Evolutionary conservation across 768 basidiomycete genomes (phyloP), one percentile per base, ranked within the genome.

Genomic region (Auriscalpium vulgare): DNA sequence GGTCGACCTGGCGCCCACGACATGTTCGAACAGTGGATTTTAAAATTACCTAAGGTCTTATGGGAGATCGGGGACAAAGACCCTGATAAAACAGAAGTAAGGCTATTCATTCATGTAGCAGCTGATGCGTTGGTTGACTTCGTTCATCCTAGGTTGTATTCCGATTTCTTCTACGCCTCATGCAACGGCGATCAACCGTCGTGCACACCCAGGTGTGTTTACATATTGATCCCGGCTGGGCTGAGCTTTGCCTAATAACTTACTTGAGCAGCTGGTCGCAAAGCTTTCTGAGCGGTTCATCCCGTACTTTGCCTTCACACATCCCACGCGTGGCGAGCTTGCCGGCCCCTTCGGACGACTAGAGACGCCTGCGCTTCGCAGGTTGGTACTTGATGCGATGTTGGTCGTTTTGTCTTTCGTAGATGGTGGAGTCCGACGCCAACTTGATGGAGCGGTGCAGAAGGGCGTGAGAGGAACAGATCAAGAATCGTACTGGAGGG

Each of bases 51-150:
- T 0, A 86, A 82, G 69, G 77, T 78, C 7, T 73, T 97, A 4
- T 97, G 95, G 95, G 94, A 97, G 68, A 68, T 88, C 10, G 86
- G 87, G 3, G 69, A 69, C 10, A 78, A 69, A 53, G 80, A 90
- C 65, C 66, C 78, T 16, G 61, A 68, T 1, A 71, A 78, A 4
- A 84, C 85, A 0, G 83, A 89, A 78, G 91, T 88, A 51, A 37
- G 9, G 7, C n/a, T 14, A 16, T 16, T 10, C 36, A 10, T 37
- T 47, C 10, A 34, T 53, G 23, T 29, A 45, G 45, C n/a, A 3
- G 16, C 13, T 8, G 13, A 34, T 40, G 14, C 11, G 13, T 17
- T n/a, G 3, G 19, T 17, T 10, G 21, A 35, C 21, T 51, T 34
- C 48, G 23, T 56, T 49, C 13, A 29, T 29, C 37, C 38, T 53